phyloP scores from a whole-genome alignment of 1,139 yeast species.

The Pichia sp. region DNA sequence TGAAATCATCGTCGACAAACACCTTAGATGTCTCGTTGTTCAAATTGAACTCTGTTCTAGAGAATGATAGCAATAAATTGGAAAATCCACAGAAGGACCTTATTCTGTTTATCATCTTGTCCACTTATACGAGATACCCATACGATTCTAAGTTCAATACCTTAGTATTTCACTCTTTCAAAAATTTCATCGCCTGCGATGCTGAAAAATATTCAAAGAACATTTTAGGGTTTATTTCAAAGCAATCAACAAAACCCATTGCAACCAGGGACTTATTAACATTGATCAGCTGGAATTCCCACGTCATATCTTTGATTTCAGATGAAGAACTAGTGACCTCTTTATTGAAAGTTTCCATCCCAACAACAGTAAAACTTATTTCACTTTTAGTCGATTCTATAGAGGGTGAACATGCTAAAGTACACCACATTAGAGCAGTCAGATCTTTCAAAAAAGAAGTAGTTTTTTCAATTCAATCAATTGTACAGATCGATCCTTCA shows the following conservation, averaged over 20 bases:
- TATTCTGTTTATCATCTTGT: constrained; percentile 21
- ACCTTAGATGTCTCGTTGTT: constrained; percentile 20
- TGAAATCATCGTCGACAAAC: constrained; percentile 24
- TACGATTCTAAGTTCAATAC: constrained; percentile 47
- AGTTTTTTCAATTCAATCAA: constrained; percentile 25
- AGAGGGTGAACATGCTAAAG: constrained; percentile 27
- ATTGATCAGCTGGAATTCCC: constrained; percentile 53
- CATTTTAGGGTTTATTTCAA: constrained; percentile 39
- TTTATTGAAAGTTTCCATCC: constrained; percentile 17
- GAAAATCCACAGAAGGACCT: constrained; percentile 19
- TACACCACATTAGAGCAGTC: constrained; percentile 49
- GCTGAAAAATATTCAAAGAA: constrained; percentile 34
- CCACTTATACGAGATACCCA: constrained; percentile 41
- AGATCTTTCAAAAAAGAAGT: constrained; percentile 42
- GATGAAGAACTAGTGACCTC: constrained; percentile 17
- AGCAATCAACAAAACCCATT: constrained; percentile 37
- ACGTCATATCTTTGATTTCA: constrained; percentile 24
- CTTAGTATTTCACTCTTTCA: constrained; percentile 39
- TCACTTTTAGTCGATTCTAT: constrained; percentile 12
- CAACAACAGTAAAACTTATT: constrained; percentile 21
- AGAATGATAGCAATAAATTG: constrained; percentile 12
- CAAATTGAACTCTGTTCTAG: constrained; percentile 22
- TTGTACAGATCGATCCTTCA: constrained; percentile 20
- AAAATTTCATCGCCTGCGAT: constrained; percentile 35
- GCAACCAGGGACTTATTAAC: constrained; percentile 56